A percentile compares a stretch with the other conserved stretches of the same genome.
These are phyloP conservation scores for Cordyceps pruinosa DNA, from an alignment of 2,329 filamentous ascomycete genomes.

Conservation along the genomic window DNA sequence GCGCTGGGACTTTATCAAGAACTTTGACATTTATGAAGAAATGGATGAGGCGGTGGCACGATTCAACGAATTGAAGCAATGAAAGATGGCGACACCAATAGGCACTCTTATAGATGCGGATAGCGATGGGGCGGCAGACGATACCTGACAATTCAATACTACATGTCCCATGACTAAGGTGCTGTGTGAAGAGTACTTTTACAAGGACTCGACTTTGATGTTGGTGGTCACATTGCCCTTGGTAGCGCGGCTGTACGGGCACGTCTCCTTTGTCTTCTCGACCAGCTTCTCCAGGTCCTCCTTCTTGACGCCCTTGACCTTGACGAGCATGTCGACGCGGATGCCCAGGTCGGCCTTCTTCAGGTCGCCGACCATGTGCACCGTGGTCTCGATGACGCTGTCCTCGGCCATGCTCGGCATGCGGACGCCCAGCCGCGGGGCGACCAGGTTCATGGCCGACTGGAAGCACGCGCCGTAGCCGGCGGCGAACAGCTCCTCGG, in stretches of 20 bases:
- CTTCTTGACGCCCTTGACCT: slow-evolving; percentile 23
- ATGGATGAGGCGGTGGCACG: background rate
- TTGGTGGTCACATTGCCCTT: slow-evolving; percentile 22
- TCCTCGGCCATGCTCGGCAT: slow-evolving; percentile 32
- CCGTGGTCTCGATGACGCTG: slow-evolving; percentile 33
- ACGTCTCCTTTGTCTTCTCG: slow-evolving; percentile 21
- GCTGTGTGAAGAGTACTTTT: background rate
- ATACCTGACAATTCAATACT: background rate
- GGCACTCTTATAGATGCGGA: background rate
- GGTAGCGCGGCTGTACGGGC: slow-evolving; percentile 24
- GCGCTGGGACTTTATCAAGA: background rate
- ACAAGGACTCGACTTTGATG: slow-evolving; percentile 17
- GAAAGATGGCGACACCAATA: too few relatives aligned
- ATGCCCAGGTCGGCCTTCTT: slow-evolving; percentile 38
- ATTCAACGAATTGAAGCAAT: background rate
- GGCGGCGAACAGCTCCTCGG: slow-evolving; percentile 41
- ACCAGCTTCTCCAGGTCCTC: slow-evolving; percentile 22
- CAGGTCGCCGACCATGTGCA: slow-evolving; percentile 38
- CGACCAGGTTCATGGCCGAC: slow-evolving; percentile 38
- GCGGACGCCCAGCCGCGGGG: slow-evolving; percentile 31
- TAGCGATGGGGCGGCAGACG: background rate
- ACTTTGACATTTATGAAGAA: background rate
- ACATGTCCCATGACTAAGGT: background rate
- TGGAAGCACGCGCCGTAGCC: slow-evolving; percentile 42
- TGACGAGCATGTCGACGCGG: slow-evolving; percentile 36